These are phyloP conservation scores for Solanum raphanifolium DNA, from an alignment of 257 asterid genomes.

Conservation along the genomic window DNA sequence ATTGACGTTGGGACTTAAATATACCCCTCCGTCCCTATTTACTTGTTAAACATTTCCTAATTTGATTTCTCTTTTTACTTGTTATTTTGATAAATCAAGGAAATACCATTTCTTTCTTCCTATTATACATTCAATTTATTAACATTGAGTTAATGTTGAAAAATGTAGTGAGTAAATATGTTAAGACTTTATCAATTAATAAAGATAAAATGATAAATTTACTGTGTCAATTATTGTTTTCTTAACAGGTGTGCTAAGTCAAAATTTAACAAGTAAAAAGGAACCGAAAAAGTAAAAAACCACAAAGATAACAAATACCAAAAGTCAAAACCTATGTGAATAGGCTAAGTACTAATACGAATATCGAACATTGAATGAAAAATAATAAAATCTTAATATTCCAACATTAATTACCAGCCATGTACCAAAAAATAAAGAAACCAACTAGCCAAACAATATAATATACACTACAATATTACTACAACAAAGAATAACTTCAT, in stretches of 20 bases:
- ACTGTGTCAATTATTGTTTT: no score
- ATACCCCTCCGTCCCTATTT: neutral
- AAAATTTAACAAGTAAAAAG: no score
- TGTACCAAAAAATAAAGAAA: neutral
- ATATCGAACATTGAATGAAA: neutral
- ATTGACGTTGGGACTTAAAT: neutral
- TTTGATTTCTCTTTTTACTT: neutral
- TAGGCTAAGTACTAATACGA: neutral
- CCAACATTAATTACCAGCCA: neutral
- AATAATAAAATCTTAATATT: no score
- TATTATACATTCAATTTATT: no score
- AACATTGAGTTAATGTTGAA: neutral
- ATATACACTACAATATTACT: neutral
- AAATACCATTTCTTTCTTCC: no score
- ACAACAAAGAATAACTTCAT: neutral
- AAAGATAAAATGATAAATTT: rapidly evolving
- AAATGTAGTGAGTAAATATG: no score
- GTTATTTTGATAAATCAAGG: no score
- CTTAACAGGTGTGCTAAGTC: rapidly evolving
- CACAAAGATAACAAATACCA: neutral
- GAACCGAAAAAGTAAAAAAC: neutral
- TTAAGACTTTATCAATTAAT: no score
- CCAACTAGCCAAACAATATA: neutral
- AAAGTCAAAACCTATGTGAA: no score
- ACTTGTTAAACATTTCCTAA: neutral